These are phyloP conservation scores for Thalassia testudinum DNA, from an alignment of 116 monocot species.

Conservation along the genomic window DNA sequence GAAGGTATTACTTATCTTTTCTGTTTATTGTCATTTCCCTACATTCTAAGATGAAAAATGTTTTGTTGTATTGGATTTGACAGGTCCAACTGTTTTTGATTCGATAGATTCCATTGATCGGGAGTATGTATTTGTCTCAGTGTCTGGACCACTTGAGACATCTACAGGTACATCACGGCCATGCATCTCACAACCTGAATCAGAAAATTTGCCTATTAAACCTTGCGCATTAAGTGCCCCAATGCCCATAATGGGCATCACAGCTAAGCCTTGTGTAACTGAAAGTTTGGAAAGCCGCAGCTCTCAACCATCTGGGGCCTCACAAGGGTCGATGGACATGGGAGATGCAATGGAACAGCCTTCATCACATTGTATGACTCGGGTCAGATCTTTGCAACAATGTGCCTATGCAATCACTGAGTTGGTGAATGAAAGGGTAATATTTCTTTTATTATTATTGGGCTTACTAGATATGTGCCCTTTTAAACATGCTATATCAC, in stretches of 20 bases:
- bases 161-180: constrained; percentile 39
- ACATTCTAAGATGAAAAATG: too few relatives aligned
- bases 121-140: constrained; percentile 89
- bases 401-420: constrained; percentile 57
- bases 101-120: constrained; percentile 80
- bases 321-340: constrained; percentile 68
- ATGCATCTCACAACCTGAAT: constrained; percentile 37
- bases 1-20: constrained; percentile 31
- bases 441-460: background rate
- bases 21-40: background rate
- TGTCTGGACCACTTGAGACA: constrained; percentile 53
- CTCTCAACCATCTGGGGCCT: constrained; percentile 47
- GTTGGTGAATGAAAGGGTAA: constrained; percentile 74
- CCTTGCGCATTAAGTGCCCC: constrained; percentile 49
- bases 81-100: constrained; percentile 41
- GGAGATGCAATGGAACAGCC: constrained; percentile 64
- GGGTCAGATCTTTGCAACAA: constrained; percentile 76
- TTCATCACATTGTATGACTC: constrained; percentile 41
- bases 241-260: constrained; percentile 46
- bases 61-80: background rate
- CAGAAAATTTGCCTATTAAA: constrained; percentile 27
- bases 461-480: too few relatives aligned
- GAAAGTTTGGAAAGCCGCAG: constrained; percentile 39
- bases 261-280: constrained; percentile 8
- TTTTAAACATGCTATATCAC: too few relatives aligned